A percentile compares a stretch with the other conserved stretches of the same genome.
These are phyloP conservation scores for Moniliella sp. DNA, from an alignment of 1,284 basidiomycete genomes.

Conservation along the genomic window DNA sequence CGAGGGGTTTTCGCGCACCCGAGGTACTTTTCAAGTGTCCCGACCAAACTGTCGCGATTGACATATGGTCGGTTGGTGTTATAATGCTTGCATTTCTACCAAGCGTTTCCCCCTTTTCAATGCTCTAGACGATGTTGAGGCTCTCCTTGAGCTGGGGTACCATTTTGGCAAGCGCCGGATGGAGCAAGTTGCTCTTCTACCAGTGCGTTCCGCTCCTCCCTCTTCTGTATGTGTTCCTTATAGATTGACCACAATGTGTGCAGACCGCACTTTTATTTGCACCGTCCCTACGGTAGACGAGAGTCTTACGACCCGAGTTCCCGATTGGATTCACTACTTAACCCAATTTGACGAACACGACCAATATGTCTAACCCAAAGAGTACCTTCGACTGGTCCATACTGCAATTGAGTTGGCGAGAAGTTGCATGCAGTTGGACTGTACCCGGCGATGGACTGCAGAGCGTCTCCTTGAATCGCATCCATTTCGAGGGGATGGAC, in stretches of 20 bases:
- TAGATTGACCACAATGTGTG: too few relatives aligned
- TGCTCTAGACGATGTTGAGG: slow-evolving; percentile 80
- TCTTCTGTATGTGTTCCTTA: too few relatives aligned
- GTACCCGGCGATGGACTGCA: slow-evolving; percentile 23
- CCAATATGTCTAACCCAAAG: slow-evolving; percentile 13
- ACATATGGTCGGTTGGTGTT: slow-evolving; percentile 83
- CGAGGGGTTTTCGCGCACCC: slow-evolving; percentile 82
- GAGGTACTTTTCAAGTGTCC: slow-evolving; percentile 89
- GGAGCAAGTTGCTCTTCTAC: slow-evolving; percentile 65
- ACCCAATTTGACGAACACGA: slow-evolving; percentile 15
- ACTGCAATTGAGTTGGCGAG: slow-evolving; percentile 20
- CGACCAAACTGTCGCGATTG: slow-evolving; percentile 78
- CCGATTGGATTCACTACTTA: slow-evolving; percentile 21
- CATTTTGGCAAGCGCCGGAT: slow-evolving; percentile 65
- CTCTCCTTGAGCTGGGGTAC: slow-evolving; percentile 74
- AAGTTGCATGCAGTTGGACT: slow-evolving; percentile 21
- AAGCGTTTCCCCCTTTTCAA: slow-evolving; percentile 91
- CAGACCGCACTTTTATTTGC: not conserved
- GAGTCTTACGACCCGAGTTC: slow-evolving; percentile 4
- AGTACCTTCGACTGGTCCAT: slow-evolving; percentile 14
- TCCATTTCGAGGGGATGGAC: too few relatives aligned
- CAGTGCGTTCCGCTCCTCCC: too few relatives aligned
- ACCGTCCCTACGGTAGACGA: not conserved
- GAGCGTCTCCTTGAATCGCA: too few relatives aligned
- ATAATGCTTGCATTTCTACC: slow-evolving; percentile 79